A percentile compares a stretch with the other conserved stretches of the same genome.
These are phyloP conservation scores for Monosporascus cannonballus DNA, from an alignment of 2,329 filamentous ascomycete species.

Conservation along the genomic window DNA sequence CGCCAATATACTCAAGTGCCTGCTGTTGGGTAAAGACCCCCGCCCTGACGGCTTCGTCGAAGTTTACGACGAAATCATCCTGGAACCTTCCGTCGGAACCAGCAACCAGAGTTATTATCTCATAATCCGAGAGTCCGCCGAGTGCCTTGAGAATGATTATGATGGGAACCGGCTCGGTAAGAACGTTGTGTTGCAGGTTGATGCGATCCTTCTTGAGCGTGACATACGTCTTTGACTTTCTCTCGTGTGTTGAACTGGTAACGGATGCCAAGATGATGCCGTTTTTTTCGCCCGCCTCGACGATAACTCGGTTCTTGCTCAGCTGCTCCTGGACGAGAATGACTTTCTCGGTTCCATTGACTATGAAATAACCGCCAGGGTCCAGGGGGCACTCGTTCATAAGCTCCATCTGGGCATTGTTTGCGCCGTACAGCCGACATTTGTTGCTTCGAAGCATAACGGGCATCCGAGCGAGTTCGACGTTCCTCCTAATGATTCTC, in stretches of 20 bases:
- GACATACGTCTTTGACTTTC: slow-evolving; percentile 97
- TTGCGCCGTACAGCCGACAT: slow-evolving; percentile 78
- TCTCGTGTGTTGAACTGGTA: slow-evolving; percentile 93
- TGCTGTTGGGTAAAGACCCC: slow-evolving; percentile 91
- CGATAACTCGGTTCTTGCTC: slow-evolving; percentile 98
- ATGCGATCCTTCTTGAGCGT: slow-evolving; percentile 90
- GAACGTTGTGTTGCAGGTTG: slow-evolving; percentile 83
- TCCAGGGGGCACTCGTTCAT: slow-evolving; percentile 96
- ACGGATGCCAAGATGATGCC: slow-evolving; percentile 92
- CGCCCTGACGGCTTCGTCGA: slow-evolving; percentile 81
- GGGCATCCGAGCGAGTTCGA: slow-evolving; percentile 84
- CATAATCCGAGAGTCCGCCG: slow-evolving; percentile 88
- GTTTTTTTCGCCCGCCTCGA: slow-evolving; percentile 89
- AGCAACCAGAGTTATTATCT: slow-evolving; percentile 86
- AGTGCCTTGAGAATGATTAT: slow-evolving; percentile 90
- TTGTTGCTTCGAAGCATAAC: slow-evolving; percentile 97
- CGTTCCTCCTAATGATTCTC: slow-evolving; percentile 65
- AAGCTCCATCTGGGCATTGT: slow-evolving; percentile 79
- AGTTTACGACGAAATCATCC: slow-evolving; percentile 91
- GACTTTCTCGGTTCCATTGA: slow-evolving; percentile 96
- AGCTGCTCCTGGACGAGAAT: slow-evolving; percentile 97
- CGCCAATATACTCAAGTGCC: slow-evolving; percentile 86
- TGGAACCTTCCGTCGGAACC: slow-evolving; percentile 85
- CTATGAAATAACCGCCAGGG: slow-evolving; percentile 95
- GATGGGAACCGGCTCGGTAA: slow-evolving; percentile 91